Evolutionary conservation across 805 yeast species (phyloP), one percentile per base, ranked within the genome.

Genomic region (Saccharomycopsis capsularis): DNA sequence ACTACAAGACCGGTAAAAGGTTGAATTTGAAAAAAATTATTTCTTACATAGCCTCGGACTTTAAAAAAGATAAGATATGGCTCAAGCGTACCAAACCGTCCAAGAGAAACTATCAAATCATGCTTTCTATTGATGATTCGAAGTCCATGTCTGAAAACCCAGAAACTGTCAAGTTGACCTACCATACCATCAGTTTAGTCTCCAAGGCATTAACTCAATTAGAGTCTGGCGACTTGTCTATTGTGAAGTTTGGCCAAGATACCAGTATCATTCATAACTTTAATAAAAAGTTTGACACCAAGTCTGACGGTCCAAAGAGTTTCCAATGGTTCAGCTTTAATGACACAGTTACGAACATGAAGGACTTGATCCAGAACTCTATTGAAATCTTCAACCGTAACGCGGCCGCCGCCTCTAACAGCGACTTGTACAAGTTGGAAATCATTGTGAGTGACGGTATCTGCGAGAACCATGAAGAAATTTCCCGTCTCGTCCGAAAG

Each of bases 41-140:
- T 60, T 95, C 98, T 4, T 93, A 91, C 65, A 93, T 93, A 70
- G 99, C 99, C 0, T 86, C 96, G 35, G 95, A 89, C 60, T 93
- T 88, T 78, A 81, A 95, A 60, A 93, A 93, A 64, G 99, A 93
- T 65, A 93, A 93, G 72, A 93, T 93, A 51, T 93, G 99, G 99
- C 75, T 93, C 68, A 79, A 96, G 63, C 79, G 99, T 66, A 89
- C 97, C 4, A 91, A 93, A 63, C 99, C 99, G 49, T 85, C 95
- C 57, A 93, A 93, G 70, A 81, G 99, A 60, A 93, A 90, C 63
- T 93, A 93, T 65, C 99, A 93, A 69, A 86, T 93, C 54, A 86
- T 95, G 96, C 85, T 93, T 56, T 90, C 99, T 1, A 85, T 93
- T 42, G 99, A 93, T 69, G 96, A 93, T 63, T 93, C 99, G 27